These are phyloP conservation scores for Citrullus amarus DNA, from an alignment of 306 rosid genomes.

Conservation along the genomic window DNA sequence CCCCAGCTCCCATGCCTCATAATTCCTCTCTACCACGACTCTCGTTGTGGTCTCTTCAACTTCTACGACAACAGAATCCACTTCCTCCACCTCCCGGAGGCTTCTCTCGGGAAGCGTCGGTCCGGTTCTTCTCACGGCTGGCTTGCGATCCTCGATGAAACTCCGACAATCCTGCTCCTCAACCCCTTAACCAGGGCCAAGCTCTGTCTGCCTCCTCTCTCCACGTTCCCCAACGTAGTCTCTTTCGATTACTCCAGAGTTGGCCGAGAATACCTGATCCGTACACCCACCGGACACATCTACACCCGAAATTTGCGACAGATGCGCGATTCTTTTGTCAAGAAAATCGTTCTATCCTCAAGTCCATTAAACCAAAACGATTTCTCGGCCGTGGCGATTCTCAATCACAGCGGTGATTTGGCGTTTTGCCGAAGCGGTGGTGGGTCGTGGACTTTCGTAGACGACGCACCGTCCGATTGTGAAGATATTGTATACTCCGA, in stretches of 20 bases:
- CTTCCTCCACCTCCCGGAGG: slow-evolving; percentile 38
- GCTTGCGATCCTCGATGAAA: slow-evolving; percentile 39
- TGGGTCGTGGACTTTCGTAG: slow-evolving; percentile 34
- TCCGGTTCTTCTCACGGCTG: slow-evolving; percentile 73
- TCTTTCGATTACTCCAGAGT: slow-evolving; percentile 36
- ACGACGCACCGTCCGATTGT: slow-evolving; percentile 22
- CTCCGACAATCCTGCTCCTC: slow-evolving; percentile 38
- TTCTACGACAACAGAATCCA: slow-evolving; percentile 34
- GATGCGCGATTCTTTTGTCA: slow-evolving; percentile 45
- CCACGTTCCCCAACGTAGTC: slow-evolving; percentile 48
- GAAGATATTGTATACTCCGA: slow-evolving; percentile 32
- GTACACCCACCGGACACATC: slow-evolving; percentile 14
- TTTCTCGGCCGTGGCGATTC: slow-evolving; percentile 42
- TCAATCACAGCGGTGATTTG: slow-evolving; percentile 24
- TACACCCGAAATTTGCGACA: slow-evolving; percentile 23
- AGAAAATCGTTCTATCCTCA: slow-evolving; percentile 42
- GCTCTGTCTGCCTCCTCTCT: slow-evolving; percentile 42
- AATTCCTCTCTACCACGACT: slow-evolving; percentile 29
- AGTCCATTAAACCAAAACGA: slow-evolving; percentile 14
- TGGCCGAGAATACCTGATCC: slow-evolving; percentile 40
- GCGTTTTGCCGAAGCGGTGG: slow-evolving; percentile 32
- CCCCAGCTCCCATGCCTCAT: slow-evolving; percentile 66
- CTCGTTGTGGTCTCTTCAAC: slow-evolving; percentile 38
- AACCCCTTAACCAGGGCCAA: slow-evolving; percentile 42
- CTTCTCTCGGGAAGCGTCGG: slow-evolving; percentile 33